Evolutionary conservation across 805 yeast species (phyloP), one percentile per base, ranked within the genome.

Genomic region (Trichomonascus vanleenenianus): DNA sequence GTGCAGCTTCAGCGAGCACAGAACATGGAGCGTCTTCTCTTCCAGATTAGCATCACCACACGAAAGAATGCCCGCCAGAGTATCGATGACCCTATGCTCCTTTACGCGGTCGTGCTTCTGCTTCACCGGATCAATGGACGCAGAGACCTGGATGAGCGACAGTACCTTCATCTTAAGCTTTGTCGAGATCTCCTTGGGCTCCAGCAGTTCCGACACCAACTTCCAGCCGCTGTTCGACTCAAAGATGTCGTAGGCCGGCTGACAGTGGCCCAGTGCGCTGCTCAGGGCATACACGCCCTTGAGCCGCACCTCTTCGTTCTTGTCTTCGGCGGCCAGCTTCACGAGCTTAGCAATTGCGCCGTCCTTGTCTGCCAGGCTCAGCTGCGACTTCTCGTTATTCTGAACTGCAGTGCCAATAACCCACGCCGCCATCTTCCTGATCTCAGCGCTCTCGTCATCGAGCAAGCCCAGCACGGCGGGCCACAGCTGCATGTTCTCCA

Each of bases 331-430:
- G 18, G 58, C 59, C 14, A 59, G 36, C 25, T 54, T 54, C 43
- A 68, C 44, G 15, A 69, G 50, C 19, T 50, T 52, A 3, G 55
- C 46, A 14, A 69, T 53, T 6, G 64, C 64, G 2, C 49, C 47
- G 8, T 55, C 58, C 9, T 65, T 49, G 34, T 45, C 44, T 2
- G 43, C 62, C 49, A 84, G 82, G 43, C 76, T 84, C 46, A 72
- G 70, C 64, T 88, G 97, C 3, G 88, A 70, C 47, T 74, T 76
- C 2, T 78, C 79, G 62, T 93, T 93, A 62, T 93, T 93, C 64
- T 93, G 98, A 3, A 85, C 94, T 0, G 97, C 95, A 0, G 91
- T 84, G 2, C 95, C 96, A 19, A 89, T 74, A 35, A 84, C 76
- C 32, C 93, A 80, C 48, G 85, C 78, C 0, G 89, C 83, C 45